Evolutionary conservation across 495 filamentous ascomycete species (phyloP).

Genomic region (Viridothelium virens): DNA sequence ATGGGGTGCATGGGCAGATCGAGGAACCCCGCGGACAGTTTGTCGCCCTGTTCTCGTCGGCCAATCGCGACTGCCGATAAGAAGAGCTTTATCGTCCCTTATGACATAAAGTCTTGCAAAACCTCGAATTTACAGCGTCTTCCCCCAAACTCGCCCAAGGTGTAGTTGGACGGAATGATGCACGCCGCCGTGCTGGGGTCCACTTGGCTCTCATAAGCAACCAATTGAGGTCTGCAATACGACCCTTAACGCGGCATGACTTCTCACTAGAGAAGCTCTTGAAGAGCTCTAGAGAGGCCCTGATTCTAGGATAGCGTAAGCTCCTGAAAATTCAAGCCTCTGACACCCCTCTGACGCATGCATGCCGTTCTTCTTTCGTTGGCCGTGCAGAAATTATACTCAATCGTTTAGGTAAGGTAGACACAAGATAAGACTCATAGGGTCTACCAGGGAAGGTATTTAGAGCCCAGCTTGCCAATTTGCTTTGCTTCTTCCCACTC

Average conservation of each 20-base stretch:
- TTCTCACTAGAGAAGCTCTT: too few relatives aligned
- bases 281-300: too few relatives aligned
- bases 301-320: too few relatives aligned
- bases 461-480: too few relatives aligned
- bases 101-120: constrained; percentile 1
- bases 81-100: constrained; percentile 2
- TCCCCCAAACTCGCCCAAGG: not conserved
- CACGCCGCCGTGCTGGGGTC: not conserved
- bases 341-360: too few relatives aligned
- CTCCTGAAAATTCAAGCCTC: too few relatives aligned
- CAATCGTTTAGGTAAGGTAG: too few relatives aligned
- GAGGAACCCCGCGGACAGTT: not conserved
- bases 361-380: too few relatives aligned
- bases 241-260: not conserved
- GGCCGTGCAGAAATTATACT: too few relatives aligned
- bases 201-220: not conserved
- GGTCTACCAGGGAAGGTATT: too few relatives aligned
- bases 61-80: constrained; percentile 1
- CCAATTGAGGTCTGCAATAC: not conserved
- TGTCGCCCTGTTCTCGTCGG: not conserved
- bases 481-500: too few relatives aligned
- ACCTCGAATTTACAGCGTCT: not conserved
- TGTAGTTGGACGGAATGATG: not conserved
- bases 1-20: not conserved
- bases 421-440: too few relatives aligned